These are phyloP conservation scores for Thalassiosira mediterranea DNA, from an alignment of 352 stramenopile genomes.

Conservation along the genomic window DNA sequence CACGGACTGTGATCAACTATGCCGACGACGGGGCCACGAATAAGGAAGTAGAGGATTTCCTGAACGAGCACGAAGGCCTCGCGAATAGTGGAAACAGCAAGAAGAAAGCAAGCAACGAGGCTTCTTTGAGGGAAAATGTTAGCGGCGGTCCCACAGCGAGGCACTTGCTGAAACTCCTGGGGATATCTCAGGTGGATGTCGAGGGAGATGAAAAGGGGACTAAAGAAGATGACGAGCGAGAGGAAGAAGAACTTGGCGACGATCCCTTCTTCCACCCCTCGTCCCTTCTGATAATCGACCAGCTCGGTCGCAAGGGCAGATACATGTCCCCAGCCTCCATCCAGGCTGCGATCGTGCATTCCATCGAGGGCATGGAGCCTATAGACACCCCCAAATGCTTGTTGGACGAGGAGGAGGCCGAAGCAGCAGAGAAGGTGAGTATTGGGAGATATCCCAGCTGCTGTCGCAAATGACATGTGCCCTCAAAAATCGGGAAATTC, in stretches of 20 bases:
- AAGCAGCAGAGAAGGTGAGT: conserved; percentile 11
- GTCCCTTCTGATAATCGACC: conserved; percentile 43
- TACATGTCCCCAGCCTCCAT: conserved; percentile 46
- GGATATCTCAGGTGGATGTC: background rate
- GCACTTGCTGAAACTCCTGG: conserved; percentile 32
- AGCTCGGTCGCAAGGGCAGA: conserved; percentile 39
- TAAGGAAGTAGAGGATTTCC: conserved; percentile 13
- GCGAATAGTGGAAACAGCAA: background rate
- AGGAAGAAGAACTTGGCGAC: conserved; percentile 13
- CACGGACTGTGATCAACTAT: conserved; percentile 42
- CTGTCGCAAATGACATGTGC: no score
- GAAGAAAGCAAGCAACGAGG: background rate
- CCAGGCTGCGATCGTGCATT: conserved; percentile 39
- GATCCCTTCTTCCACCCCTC: conserved; percentile 46
- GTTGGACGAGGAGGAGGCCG: conserved; percentile 35
- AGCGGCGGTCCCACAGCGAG: conserved; percentile 26
- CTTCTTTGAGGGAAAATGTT: conserved; percentile 9
- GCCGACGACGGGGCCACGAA: conserved; percentile 19
- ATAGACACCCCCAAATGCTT: conserved; percentile 37
- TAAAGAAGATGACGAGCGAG: background rate
- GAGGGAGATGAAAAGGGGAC: background rate
- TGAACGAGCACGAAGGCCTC: background rate
- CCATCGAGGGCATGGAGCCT: conserved; percentile 21
- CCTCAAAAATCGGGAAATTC: no score
- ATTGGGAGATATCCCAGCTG: no score